Evolutionary conservation across 2,329 filamentous ascomycete species (phyloP), one percentile per base, ranked within the genome.

Genomic region (Aspergillus felis): DNA sequence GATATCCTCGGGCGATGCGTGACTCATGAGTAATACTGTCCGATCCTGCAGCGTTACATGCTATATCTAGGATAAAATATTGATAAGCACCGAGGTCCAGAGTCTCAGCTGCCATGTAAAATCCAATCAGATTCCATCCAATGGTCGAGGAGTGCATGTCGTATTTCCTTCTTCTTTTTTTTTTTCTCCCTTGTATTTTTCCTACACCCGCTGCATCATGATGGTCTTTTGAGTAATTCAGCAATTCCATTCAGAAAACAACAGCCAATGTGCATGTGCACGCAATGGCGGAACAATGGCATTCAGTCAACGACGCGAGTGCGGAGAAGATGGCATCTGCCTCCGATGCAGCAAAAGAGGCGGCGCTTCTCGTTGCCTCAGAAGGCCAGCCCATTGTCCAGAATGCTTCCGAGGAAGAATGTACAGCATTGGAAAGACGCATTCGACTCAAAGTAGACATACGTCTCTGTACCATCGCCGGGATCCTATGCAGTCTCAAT

Each of bases 401-500:
- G 20, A 17, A 64, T 56, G 63, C 67, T 62, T 20, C 55, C 55
- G 14, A 17, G 5, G 58, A 66, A 3, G 63, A 68, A 50, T 53
- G 55, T 57, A 60, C 64, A 41, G 59, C 52, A 7, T 65, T 81
- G 42, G 76, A 82, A 63, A 76, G 70, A 32, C 78, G 71, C 46
- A 74, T 88, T 29, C 82, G 85, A 20, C 76, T 81, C 58, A 89
- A 89, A 70, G 80, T 88, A 53, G 87, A 90, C 68, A 66, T 88
- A 48, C 82, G 87, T 25, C 77, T 90, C 2, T 90, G 87, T 73
- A 87, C 82, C 27, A 89, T 91, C 61, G 87, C 87, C 1, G 87
- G 87, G 1, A 80, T 90, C n/a, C 75, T 90, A 3, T 89, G 86
- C 74, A 85, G 82, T 61, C 78, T 90, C 57, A 87, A 90, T 68